These are phyloP conservation scores for Raffaelea albimanens DNA, from an alignment of 2,329 filamentous ascomycete genomes.

Conservation along the genomic window DNA sequence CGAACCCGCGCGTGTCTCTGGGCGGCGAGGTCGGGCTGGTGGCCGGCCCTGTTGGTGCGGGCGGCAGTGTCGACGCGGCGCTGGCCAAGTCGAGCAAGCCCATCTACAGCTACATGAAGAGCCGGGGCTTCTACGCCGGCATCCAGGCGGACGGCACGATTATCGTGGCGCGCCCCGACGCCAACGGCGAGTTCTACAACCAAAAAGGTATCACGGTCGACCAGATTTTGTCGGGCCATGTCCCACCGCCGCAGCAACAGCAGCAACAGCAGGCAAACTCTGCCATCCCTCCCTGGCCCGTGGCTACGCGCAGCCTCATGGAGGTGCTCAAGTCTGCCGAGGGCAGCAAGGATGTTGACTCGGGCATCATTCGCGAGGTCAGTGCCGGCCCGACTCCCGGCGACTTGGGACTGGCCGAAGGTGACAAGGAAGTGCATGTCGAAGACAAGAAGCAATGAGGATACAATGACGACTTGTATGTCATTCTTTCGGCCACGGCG, in stretches of 20 bases:
- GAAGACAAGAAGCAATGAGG: too few species aligned
- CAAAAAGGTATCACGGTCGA: slow-evolving; percentile 16
- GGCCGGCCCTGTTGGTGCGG: slow-evolving; percentile 47
- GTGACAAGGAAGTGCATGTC: background rate
- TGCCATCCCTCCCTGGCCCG: slow-evolving; percentile 6
- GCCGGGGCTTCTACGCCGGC: slow-evolving; percentile 61
- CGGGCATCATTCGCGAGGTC: slow-evolving; percentile 3
- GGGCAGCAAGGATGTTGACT: slow-evolving; percentile 10
- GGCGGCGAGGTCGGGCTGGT: slow-evolving; percentile 59
- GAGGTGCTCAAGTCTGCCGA: slow-evolving; percentile 15
- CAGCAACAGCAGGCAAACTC: background rate
- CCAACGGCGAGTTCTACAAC: slow-evolving; percentile 64
- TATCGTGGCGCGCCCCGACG: slow-evolving; percentile 62
- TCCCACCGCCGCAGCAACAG: slow-evolving; percentile 6
- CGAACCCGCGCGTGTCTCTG: slow-evolving; percentile 53
- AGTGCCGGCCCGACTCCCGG: slow-evolving; percentile 6
- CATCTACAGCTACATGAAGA: slow-evolving; percentile 65
- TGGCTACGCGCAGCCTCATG: slow-evolving; percentile 10
- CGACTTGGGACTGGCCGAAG: slow-evolving; percentile 2
- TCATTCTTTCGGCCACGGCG: too few species aligned
- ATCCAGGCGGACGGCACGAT: slow-evolving; percentile 66
- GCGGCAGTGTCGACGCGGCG: slow-evolving; percentile 53
- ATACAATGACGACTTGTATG: too few species aligned
- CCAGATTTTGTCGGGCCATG: slow-evolving; percentile 11
- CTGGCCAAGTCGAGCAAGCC: slow-evolving; percentile 30